These are phyloP conservation scores for Hamamelis virginiana DNA, from an alignment of 164 flowering plant genomes.

Conservation along the genomic window DNA sequence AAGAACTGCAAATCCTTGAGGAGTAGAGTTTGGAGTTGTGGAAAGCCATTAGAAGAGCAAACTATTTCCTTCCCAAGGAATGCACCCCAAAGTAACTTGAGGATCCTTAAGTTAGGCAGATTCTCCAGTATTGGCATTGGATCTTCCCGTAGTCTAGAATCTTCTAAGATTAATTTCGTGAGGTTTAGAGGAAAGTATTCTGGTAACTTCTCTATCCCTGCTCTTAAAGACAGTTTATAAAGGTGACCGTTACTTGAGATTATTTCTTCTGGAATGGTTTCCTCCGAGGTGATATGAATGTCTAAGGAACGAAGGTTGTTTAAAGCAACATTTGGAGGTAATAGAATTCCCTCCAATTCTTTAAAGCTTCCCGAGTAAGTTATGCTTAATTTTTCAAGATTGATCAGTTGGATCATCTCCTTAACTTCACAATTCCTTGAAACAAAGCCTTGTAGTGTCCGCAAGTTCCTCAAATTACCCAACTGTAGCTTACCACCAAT, in stretches of 20 bases:
- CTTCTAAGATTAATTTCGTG: slow-evolving; percentile 4
- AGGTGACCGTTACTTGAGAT: slow-evolving; percentile 6
- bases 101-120: slow-evolving; percentile 15
- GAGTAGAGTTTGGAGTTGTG: slow-evolving; percentile 12
- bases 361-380: background rate
- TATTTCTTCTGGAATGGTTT: background rate
- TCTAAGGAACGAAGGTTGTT: background rate
- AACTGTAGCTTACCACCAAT: background rate
- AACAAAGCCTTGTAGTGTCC: slow-evolving; percentile 11
- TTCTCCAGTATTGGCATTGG: slow-evolving; percentile 22
- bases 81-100: background rate
- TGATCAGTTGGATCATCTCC: slow-evolving; percentile 10
- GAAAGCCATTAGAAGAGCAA: slow-evolving; percentile 29
- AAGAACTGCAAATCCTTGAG: background rate
- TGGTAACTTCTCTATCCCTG: slow-evolving; percentile 10
- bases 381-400: slow-evolving; percentile 8
- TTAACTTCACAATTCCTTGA: background rate
- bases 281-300: too few species aligned
- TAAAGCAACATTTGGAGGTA: background rate
- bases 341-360: background rate
- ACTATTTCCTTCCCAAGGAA: slow-evolving; percentile 15
- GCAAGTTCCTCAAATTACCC: slow-evolving; percentile 18
- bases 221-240: slow-evolving; percentile 5
- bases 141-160: slow-evolving; percentile 6
- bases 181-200: slow-evolving; percentile 17